Evolutionary conservation across 257 asterid species (phyloP).

Genomic region (Gynochthodes officinalis): DNA sequence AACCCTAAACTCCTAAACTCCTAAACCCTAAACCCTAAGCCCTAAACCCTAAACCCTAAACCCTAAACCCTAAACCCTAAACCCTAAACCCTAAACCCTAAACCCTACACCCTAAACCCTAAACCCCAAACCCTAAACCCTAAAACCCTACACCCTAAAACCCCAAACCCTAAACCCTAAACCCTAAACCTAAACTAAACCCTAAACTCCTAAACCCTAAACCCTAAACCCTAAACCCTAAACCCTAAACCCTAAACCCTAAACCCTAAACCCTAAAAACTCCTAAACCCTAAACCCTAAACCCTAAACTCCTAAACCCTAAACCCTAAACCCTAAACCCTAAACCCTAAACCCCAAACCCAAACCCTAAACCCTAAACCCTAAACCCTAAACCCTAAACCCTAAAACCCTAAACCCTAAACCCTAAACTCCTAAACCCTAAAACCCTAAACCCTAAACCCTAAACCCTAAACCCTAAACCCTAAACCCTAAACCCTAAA

Average conservation of each 20-base stretch:
- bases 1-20: conserved; percentile 19
- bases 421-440: conserved; percentile 23
- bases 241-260: conserved; percentile 21
- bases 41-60: conserved; percentile 11
- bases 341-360: no score
- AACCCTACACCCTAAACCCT: no score
- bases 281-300: conserved; percentile 21
- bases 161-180: neutral
- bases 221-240: no score
- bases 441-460: conserved; percentile 24
- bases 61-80: conserved; percentile 5
- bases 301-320: no score
- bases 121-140: conserved; percentile 16
- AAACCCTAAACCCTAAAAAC: conserved; percentile 16
- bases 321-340: no score
- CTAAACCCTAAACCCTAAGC: no score
- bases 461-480: conserved; percentile 25
- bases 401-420: conserved; percentile 14
- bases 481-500: conserved; percentile 21
- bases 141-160: conserved; percentile 7
- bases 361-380: conserved; percentile 23
- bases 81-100: no score
- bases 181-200: no score
- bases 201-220: no score
- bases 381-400: conserved; percentile 23